A percentile compares a stretch with the other conserved stretches of the same genome.
Evolutionary conservation across 768 basidiomycete genomes (phyloP).

Genomic region (Termitomyces sp.): DNA sequence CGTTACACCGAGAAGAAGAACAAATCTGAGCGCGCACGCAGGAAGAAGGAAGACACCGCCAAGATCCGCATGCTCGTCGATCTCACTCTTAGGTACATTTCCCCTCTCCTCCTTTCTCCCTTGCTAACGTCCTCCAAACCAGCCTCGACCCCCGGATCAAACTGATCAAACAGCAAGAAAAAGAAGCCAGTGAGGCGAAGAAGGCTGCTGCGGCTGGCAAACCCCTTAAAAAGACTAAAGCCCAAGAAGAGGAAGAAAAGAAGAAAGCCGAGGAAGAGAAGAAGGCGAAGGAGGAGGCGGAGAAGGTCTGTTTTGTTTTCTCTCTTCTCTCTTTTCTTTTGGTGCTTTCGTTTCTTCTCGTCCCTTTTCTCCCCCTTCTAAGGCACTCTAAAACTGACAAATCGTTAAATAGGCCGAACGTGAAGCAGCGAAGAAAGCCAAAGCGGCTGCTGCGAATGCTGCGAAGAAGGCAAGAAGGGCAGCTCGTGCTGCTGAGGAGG

Average conservation of each 20-base stretch:
- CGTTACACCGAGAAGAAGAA: slow-evolving; percentile 66
- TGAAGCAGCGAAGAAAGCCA: slow-evolving; percentile 79
- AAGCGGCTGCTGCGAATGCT: slow-evolving; percentile 81
- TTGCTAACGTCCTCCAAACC: not conserved
- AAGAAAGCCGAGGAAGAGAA: slow-evolving; percentile 64
- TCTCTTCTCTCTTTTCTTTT: not conserved
- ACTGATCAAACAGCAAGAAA: slow-evolving; percentile 94
- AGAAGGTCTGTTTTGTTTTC: slow-evolving; percentile 52
- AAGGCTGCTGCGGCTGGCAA: slow-evolving; percentile 49
- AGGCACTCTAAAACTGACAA: not conserved
- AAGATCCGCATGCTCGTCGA: slow-evolving; percentile 87
- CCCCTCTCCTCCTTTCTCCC: not conserved
- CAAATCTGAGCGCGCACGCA: slow-evolving; percentile 70
- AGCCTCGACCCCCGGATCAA: slow-evolving; percentile 92
- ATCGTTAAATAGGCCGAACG: slow-evolving; percentile 36
- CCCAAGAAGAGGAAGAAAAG: slow-evolving; percentile 71
- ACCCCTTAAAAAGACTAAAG: slow-evolving; percentile 63
- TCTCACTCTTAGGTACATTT: slow-evolving; percentile 52
- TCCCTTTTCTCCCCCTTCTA: not conserved
- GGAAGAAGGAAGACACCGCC: slow-evolving; percentile 97
- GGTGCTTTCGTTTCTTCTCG: not conserved
- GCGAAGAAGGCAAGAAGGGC: slow-evolving; percentile 84
- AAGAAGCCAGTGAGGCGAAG: slow-evolving; percentile 90
- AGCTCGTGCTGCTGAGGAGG: slow-evolving; percentile 46
- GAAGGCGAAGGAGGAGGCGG: slow-evolving; percentile 76